phyloP scores from a whole-genome alignment of 108 stramenopile species.

The Aureococcus anophagefferens region DNA sequence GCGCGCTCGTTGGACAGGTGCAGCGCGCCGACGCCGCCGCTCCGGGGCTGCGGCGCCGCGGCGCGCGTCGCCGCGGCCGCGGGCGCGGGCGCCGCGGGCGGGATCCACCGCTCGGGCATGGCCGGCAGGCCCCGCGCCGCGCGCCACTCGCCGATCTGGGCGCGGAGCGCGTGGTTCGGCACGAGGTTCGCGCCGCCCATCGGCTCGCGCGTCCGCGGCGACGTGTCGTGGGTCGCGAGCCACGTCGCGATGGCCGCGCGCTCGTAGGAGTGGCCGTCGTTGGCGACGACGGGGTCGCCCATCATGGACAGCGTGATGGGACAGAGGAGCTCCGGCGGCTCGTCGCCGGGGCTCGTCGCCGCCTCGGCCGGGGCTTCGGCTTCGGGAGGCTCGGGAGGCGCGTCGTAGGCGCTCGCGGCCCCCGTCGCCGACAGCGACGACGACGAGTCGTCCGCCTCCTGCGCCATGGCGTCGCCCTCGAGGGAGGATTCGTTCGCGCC shows the following conservation, averaged over 20 bases:
- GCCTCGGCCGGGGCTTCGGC: too few relatives aligned
- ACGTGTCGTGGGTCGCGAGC: constrained; percentile 21
- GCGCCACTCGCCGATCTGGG: neutral
- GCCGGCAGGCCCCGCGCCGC: neutral
- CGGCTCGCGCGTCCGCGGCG: constrained; percentile 36
- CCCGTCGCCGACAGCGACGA: too few relatives aligned
- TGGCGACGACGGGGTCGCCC: neutral
- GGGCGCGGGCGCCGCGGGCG: neutral
- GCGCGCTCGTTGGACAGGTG: neutral
- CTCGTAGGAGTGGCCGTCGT: constrained; percentile 47
- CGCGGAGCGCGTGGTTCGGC: constrained; percentile 4
- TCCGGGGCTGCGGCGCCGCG: neutral
- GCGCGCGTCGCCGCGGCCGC: neutral
- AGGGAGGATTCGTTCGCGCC: too few relatives aligned
- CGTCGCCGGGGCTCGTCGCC: too few relatives aligned
- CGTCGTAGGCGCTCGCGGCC: too few relatives aligned
- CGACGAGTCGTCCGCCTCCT: too few relatives aligned
- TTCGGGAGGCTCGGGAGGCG: too few relatives aligned
- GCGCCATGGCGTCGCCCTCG: too few relatives aligned
- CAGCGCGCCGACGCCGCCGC: neutral
- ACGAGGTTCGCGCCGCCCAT: constrained; percentile 19
- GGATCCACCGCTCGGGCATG: neutral
- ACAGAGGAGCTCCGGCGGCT: neutral
- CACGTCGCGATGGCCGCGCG: constrained; percentile 34
- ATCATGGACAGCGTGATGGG: neutral